Conservation (phyloP, 2,329 filamentous ascomycete species). For the Botrytis cinerea region DNA sequence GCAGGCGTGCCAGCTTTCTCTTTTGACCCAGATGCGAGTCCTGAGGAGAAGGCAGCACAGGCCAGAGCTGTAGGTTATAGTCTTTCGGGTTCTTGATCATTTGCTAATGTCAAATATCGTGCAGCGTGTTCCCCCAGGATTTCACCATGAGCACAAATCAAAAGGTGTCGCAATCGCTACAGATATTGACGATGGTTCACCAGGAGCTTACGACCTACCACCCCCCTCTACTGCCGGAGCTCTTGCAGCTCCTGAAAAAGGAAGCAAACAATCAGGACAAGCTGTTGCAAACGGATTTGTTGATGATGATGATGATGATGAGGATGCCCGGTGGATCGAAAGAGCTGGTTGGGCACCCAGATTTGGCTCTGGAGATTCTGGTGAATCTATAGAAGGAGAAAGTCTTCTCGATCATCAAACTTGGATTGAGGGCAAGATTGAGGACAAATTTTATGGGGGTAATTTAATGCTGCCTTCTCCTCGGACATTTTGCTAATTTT, state of each 20-base stretch:
- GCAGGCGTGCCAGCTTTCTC: slow-evolving; percentile 78
- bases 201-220: slow-evolving; percentile 75
- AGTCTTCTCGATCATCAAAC: slow-evolving; percentile 86
- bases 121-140: slow-evolving; percentile 63
- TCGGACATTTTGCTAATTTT: slow-evolving; percentile 27
- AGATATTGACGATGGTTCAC: slow-evolving; percentile 72
- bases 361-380: slow-evolving; percentile 68
- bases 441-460: slow-evolving; percentile 91
- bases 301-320: slow-evolving; percentile 55
- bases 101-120: slow-evolving; percentile 24
- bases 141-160: slow-evolving; percentile 61
- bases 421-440: slow-evolving; percentile 77
- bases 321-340: slow-evolving; percentile 52
- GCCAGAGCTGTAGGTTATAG: slow-evolving; percentile 66
- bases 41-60: slow-evolving; percentile 82
- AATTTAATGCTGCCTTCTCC: slow-evolving; percentile 37
- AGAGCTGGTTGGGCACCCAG: slow-evolving; percentile 85
- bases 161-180: slow-evolving; percentile 73
- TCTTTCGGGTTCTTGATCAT: background rate
- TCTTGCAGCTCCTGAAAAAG: slow-evolving; percentile 51
- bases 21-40: slow-evolving; percentile 83
- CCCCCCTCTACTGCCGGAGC: slow-evolving; percentile 70
- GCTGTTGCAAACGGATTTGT: slow-evolving; percentile 49
- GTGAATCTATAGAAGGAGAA: slow-evolving; percentile 53
- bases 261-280: slow-evolving; percentile 48